phyloP scores from a whole-genome alignment of 768 basidiomycete genomes.

The Suillus variegatus region DNA sequence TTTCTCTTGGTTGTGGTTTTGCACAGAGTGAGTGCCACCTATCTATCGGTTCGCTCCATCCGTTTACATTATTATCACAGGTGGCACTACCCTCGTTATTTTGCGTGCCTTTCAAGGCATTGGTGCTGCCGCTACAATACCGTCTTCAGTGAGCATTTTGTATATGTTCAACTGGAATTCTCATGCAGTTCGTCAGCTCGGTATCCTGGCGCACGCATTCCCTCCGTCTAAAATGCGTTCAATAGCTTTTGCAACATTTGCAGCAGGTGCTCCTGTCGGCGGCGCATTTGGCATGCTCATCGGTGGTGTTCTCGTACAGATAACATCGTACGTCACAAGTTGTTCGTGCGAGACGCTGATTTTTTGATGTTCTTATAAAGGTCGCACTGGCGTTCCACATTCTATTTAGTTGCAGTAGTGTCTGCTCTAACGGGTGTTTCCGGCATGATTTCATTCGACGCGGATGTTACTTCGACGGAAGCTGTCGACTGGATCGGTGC shows the following conservation, averaged over 20 bases:
- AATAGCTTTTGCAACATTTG: conserved; percentile 79
- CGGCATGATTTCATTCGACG: conserved; percentile 59
- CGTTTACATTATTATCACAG: conserved; percentile 31
- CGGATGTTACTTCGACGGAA: conserved; percentile 46
- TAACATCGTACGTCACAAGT: conserved; percentile 32
- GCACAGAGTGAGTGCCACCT: conserved; percentile 40
- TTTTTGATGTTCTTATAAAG: conserved; percentile 14
- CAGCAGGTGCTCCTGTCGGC: conserved; percentile 84
- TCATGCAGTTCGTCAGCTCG: conserved; percentile 48
- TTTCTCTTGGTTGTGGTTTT: conserved; percentile 68
- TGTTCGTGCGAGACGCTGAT: not conserved
- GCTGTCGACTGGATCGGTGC: conserved; percentile 79
- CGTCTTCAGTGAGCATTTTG: conserved; percentile 54
- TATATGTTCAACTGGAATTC: not conserved
- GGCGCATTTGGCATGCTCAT: conserved; percentile 67
- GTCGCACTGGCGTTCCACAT: conserved; percentile 65
- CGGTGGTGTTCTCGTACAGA: conserved; percentile 73
- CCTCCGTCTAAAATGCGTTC: conserved; percentile 67
- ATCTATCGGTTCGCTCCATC: not conserved
- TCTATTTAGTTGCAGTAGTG: conserved; percentile 63
- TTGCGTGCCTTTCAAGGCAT: conserved; percentile 79
- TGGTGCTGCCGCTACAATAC: conserved; percentile 77
- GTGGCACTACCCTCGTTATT: conserved; percentile 61
- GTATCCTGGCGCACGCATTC: conserved; percentile 81
- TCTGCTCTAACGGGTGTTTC: conserved; percentile 51